These are phyloP conservation scores for Quercus phellos DNA, from an alignment of 331 rosid species.

Conservation along the genomic window DNA sequence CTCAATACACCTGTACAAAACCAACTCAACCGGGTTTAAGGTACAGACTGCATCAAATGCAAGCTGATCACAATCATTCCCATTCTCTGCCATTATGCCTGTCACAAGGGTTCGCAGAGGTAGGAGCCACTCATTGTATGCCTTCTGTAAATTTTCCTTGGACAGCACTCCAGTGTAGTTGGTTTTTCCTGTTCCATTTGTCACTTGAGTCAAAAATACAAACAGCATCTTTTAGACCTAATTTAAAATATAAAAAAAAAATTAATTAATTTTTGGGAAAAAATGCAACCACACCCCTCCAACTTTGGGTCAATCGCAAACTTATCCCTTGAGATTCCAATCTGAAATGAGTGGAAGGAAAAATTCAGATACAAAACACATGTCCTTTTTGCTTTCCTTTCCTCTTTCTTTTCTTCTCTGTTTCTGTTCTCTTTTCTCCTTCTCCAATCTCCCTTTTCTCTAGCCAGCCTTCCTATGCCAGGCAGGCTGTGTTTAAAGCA, in stretches of 20 bases:
- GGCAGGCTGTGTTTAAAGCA: no score
- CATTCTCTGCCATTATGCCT: slow-evolving; percentile 53
- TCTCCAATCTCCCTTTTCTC: no score
- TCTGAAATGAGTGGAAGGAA: background rate
- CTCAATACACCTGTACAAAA: slow-evolving; percentile 76
- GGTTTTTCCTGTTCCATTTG: slow-evolving; percentile 51
- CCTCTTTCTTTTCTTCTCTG: no score
- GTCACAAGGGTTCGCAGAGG: slow-evolving; percentile 69
- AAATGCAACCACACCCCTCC: no score
- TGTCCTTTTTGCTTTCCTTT: no score
- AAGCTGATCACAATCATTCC: slow-evolving; percentile 43
- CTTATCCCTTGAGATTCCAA: no score
- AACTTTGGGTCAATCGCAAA: no score
- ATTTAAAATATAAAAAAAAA: background rate
- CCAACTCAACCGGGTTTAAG: slow-evolving; percentile 77
- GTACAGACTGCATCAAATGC: slow-evolving; percentile 48
- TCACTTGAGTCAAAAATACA: background rate
- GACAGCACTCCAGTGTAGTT: slow-evolving; percentile 53
- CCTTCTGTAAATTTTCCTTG: slow-evolving; percentile 49
- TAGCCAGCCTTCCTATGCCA: no score
- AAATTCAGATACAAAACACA: no score
- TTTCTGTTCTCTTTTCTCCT: no score
- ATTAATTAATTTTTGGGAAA: background rate
- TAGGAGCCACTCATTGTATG: slow-evolving; percentile 70
- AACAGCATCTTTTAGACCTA: background rate